Conservation (phyloP, 2,329 filamentous ascomycete genomes). For the Pseudogymnoascus sp. region DNA sequence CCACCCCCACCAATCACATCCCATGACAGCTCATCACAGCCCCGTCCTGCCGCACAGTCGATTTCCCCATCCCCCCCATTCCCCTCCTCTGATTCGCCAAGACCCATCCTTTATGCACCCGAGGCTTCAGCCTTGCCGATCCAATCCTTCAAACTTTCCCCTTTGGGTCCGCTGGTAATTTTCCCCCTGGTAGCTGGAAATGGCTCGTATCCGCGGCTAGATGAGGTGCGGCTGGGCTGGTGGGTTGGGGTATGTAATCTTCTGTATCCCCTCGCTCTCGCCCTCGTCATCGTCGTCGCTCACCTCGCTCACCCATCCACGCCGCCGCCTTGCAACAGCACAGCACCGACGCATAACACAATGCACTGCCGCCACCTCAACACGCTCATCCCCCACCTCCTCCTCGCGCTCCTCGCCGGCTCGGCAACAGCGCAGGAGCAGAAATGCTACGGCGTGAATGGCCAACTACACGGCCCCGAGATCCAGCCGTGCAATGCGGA, state of each 20-base stretch:
- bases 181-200: not conserved
- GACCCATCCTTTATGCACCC: not conserved
- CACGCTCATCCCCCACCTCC: not conserved
- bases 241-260: not conserved
- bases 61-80: not conserved
- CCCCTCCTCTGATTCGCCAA: not conserved
- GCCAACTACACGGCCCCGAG: not conserved
- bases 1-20: not conserved
- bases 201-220: not conserved
- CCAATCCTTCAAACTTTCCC: not conserved
- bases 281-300: not conserved
- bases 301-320: not conserved
- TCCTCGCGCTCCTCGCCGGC: not conserved
- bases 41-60: not conserved
- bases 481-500: not conserved
- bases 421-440: not conserved
- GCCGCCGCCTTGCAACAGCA: no score
- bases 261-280: constrained; percentile 18
- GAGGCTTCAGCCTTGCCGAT: not conserved
- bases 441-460: not conserved
- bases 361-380: not conserved
- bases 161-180: not conserved
- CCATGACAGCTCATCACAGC: no score
- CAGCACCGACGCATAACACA: not conserved
- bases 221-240: not conserved